Percentiles rank a stretch among this genome's conserved stretches.
phyloP scores from a whole-genome alignment of 2,329 filamentous ascomycete genomes.

The Pyrenophora teres region DNA sequence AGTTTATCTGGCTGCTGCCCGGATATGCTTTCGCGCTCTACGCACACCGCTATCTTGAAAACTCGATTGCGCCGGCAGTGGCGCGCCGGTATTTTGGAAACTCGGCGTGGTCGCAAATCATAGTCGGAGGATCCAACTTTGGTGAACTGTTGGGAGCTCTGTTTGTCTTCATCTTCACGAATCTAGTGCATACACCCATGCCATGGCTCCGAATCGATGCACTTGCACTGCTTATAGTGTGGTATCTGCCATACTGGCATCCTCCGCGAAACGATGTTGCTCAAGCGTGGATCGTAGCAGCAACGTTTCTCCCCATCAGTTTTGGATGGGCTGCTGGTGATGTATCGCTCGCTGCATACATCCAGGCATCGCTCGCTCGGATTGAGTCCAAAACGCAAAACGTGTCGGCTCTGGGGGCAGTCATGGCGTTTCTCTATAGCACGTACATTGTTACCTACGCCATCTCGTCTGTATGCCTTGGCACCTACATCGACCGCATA shows the following conservation, averaged over 20 bases:
- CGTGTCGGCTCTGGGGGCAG: constrained; percentile 56
- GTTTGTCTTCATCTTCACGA: constrained; percentile 57
- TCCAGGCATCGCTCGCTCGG: constrained; percentile 56
- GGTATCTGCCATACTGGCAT: constrained; percentile 56
- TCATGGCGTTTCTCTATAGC: constrained; percentile 59
- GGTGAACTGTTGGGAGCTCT: constrained; percentile 57
- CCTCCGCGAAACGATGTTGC: constrained; percentile 48
- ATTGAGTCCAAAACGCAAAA: constrained; percentile 52
- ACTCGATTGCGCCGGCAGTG: constrained; percentile 54
- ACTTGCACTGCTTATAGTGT: constrained; percentile 53
- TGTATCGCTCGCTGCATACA: constrained; percentile 57
- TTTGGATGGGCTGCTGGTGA: constrained; percentile 60
- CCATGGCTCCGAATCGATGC: constrained; percentile 58
- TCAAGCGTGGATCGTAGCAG: constrained; percentile 55
- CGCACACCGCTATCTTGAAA: constrained; percentile 58
- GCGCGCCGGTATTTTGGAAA: constrained; percentile 55
- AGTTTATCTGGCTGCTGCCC: constrained; percentile 58
- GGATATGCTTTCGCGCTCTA: constrained; percentile 57
- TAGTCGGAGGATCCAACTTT: constrained; percentile 58
- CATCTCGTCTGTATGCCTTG: constrained; percentile 52
- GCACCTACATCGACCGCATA: constrained; percentile 53
- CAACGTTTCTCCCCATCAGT: constrained; percentile 51
- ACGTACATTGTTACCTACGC: constrained; percentile 57
- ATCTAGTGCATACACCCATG: constrained; percentile 56
- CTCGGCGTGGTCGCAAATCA: constrained; percentile 57